Evolutionary conservation across 2,329 filamentous ascomycete species (phyloP).

Genomic region (Calonectria honghensis): DNA sequence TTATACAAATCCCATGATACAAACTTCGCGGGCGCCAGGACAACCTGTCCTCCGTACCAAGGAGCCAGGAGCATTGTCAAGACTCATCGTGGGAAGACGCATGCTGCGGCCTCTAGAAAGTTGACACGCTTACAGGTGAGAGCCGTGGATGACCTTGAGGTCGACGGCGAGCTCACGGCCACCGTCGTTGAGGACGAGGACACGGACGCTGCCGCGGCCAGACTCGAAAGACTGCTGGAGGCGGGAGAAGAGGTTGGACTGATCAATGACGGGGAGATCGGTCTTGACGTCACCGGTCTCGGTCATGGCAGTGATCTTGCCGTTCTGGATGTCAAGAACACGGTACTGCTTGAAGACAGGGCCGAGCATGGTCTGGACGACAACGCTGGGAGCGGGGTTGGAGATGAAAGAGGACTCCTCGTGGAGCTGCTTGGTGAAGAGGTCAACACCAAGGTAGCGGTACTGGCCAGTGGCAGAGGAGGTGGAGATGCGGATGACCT

Average conservation of each 20-base stretch:
- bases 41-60: slow-evolving; percentile 45
- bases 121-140: slow-evolving; percentile 73
- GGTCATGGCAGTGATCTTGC: slow-evolving; percentile 94
- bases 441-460: slow-evolving; percentile 99
- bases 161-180: slow-evolving; percentile 97
- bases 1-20: slow-evolving; percentile 55
- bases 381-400: slow-evolving; percentile 95
- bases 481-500: slow-evolving; percentile 99
- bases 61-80: slow-evolving; percentile 45
- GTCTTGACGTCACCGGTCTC: slow-evolving; percentile 99
- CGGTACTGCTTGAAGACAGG: slow-evolving; percentile 99
- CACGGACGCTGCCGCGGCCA: slow-evolving; percentile 94
- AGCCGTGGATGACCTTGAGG: slow-evolving; percentile 97
- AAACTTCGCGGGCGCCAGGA: slow-evolving; percentile 51
- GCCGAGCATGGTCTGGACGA: slow-evolving; percentile 99
- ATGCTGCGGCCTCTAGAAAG: slow-evolving; percentile 49
- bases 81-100: slow-evolving; percentile 49
- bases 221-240: slow-evolving; percentile 90
- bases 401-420: slow-evolving; percentile 99
- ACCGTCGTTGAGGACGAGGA: slow-evolving; percentile 95
- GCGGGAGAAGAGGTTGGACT: slow-evolving; percentile 90
- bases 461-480: slow-evolving; percentile 98
- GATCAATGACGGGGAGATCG: slow-evolving; percentile 92
- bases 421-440: slow-evolving; percentile 99
- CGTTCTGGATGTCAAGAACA: slow-evolving; percentile 96